Conservation (phyloP, 2,329 filamentous ascomycete species). For the Fonsecaea pedrosoi region DNA sequence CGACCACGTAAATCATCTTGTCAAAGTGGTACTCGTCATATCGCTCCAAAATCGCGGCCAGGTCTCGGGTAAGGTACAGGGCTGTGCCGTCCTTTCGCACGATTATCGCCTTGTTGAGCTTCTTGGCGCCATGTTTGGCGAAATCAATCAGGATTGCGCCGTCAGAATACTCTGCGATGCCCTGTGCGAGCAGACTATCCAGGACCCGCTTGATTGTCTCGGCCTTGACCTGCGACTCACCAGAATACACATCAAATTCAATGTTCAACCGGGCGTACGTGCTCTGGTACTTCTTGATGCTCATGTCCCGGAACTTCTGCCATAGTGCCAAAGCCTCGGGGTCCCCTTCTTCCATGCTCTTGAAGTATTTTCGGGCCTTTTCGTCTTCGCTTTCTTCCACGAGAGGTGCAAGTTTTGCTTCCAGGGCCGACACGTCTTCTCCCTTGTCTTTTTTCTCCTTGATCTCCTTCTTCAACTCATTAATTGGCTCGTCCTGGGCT, state of each 20-base stretch:
- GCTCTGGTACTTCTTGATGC: constrained; percentile 68
- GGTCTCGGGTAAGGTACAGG: constrained; percentile 72
- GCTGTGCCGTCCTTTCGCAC: constrained; percentile 72
- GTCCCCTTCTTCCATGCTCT: constrained; percentile 70
- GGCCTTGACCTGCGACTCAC: constrained; percentile 70
- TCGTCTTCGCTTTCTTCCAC: constrained; percentile 64
- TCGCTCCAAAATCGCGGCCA: constrained; percentile 70
- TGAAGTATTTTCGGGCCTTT: constrained; percentile 62
- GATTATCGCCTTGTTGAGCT: constrained; percentile 70
- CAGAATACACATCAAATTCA: constrained; percentile 69
- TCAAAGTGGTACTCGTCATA: constrained; percentile 68
- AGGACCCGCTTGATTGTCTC: constrained; percentile 69
- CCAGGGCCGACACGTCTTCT: constrained; percentile 56
- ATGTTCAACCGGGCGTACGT: constrained; percentile 71
- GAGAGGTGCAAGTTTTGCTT: constrained; percentile 53
- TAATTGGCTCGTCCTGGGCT: constrained; percentile 64
- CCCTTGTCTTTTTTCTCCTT: constrained; percentile 56
- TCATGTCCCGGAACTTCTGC: constrained; percentile 68
- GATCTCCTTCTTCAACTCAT: constrained; percentile 60
- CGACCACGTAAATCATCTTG: constrained; percentile 72
- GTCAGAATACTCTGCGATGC: constrained; percentile 68
- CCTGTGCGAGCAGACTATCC: constrained; percentile 63
- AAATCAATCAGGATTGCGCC: constrained; percentile 74
- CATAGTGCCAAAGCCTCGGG: constrained; percentile 65
- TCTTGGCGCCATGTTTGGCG: constrained; percentile 70